Percentiles rank a stretch among this genome's conserved stretches.
These are phyloP conservation scores for Claviceps quebecensis DNA, from an alignment of 2,329 filamentous ascomycete genomes.

Conservation along the genomic window DNA sequence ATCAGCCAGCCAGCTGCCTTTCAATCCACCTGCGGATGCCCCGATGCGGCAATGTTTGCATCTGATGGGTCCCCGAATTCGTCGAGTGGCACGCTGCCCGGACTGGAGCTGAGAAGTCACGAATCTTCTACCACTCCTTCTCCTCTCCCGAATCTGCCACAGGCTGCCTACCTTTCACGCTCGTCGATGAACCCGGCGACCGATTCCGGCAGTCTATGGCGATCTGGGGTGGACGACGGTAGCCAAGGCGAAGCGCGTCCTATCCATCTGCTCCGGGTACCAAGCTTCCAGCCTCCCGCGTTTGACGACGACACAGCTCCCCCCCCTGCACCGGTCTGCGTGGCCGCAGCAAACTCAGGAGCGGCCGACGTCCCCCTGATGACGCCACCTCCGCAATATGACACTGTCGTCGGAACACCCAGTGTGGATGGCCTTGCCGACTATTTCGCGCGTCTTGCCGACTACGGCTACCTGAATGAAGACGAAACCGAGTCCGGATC, in stretches of 20 bases:
- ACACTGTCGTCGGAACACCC: constrained; percentile 56
- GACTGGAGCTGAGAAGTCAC: constrained; percentile 19
- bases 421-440: constrained; percentile 62
- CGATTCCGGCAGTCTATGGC: constrained; percentile 9
- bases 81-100: constrained; percentile 34
- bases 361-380: constrained; percentile 27
- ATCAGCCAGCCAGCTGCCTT: constrained; percentile 33
- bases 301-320: constrained; percentile 58
- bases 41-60: constrained; percentile 32
- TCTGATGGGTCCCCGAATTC: constrained; percentile 58
- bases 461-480: constrained; percentile 41
- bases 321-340: constrained; percentile 17
- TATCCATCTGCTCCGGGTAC: constrained; percentile 70
- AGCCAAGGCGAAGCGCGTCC: constrained; percentile 39
- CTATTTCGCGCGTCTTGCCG: constrained; percentile 70
- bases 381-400: constrained; percentile 78
- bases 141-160: constrained; percentile 37
- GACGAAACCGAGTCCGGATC: constrained; percentile 26
- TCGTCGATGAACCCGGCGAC: constrained; percentile 18
- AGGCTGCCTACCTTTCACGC: constrained; percentile 38
- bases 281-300: constrained; percentile 76
- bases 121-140: constrained; percentile 28
- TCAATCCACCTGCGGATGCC: constrained; percentile 39
- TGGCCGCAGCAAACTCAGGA: constrained; percentile 11
- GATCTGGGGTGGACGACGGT: constrained; percentile 4